Evolutionary conservation across 768 basidiomycete genomes (phyloP).

Genomic region (Leccinum barrowsii): DNA sequence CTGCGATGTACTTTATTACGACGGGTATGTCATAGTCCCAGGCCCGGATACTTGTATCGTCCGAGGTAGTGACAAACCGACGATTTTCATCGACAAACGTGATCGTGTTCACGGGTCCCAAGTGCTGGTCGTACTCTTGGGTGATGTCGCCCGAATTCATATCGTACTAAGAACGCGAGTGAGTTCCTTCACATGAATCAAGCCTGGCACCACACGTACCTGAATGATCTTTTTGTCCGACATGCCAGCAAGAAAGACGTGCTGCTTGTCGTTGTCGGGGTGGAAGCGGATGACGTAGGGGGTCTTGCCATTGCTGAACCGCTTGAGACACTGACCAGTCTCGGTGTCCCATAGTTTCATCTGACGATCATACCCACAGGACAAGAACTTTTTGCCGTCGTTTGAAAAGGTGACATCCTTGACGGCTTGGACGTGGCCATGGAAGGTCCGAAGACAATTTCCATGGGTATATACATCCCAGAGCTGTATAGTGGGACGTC

Average conservation of each 20-base stretch:
- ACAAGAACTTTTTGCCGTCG: conserved; percentile 84
- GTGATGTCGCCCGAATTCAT: conserved; percentile 93
- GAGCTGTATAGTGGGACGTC: conserved; percentile 51
- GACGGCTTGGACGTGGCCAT: conserved; percentile 94
- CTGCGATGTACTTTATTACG: conserved; percentile 98
- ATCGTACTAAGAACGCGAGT: conserved; percentile 65
- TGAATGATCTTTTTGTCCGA: conserved; percentile 99
- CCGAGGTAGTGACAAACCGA: conserved; percentile 95
- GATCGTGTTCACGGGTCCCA: conserved; percentile 97
- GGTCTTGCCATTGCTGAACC: conserved; percentile 97
- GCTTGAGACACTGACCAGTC: conserved; percentile 94
- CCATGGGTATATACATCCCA: conserved; percentile 98
- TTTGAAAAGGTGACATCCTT: conserved; percentile 97
- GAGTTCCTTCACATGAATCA: not conserved
- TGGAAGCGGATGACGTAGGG: conserved; percentile 95
- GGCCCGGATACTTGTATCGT: conserved; percentile 97
- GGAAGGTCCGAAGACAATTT: conserved; percentile 94
- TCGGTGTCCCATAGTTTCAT: conserved; percentile 99
- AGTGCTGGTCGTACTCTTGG: conserved; percentile 98
- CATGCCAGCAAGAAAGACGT: conserved; percentile 98
- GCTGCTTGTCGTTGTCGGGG: conserved; percentile 93
- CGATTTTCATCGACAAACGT: conserved; percentile 99
- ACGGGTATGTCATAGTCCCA: conserved; percentile 99
- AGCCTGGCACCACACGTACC: conserved; percentile 42
- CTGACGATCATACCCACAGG: conserved; percentile 92